Evolutionary conservation across 768 basidiomycete species (phyloP).

Genomic region (Suillus brevipes): DNA sequence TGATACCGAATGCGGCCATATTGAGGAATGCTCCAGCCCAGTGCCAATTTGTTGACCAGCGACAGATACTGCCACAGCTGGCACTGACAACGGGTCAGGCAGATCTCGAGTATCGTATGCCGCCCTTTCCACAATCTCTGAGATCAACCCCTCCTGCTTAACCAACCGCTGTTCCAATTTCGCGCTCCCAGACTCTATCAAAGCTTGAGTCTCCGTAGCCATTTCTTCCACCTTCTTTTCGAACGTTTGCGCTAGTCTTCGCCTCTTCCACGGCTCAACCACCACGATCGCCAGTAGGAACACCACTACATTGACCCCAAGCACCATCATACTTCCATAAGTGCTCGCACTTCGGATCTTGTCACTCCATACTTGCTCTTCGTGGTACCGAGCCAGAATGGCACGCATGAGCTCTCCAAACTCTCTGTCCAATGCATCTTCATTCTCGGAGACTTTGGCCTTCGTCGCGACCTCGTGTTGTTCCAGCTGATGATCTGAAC

Average conservation of each 20-base stretch:
- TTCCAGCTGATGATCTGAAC: slow-evolving; percentile 85
- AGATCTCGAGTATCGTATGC: slow-evolving; percentile 18
- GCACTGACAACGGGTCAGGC: neutral
- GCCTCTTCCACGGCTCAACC: slow-evolving; percentile 97
- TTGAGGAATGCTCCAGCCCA: neutral
- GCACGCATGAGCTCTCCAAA: slow-evolving; percentile 86
- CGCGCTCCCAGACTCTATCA: slow-evolving; percentile 49
- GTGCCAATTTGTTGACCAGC: neutral
- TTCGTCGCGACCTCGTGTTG: slow-evolving; percentile 77
- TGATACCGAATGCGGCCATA: slow-evolving; percentile 13
- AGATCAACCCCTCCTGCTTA: slow-evolving; percentile 43
- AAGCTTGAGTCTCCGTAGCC: slow-evolving; percentile 37
- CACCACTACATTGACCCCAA: slow-evolving; percentile 86
- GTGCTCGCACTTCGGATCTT: slow-evolving; percentile 96
- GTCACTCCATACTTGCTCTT: slow-evolving; percentile 99
- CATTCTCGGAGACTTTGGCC: slow-evolving; percentile 60
- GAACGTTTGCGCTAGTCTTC: slow-evolving; percentile 82
- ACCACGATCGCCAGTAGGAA: slow-evolving; percentile 87
- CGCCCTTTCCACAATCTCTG: slow-evolving; percentile 26
- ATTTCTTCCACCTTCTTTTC: slow-evolving; percentile 78
- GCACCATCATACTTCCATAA: slow-evolving; percentile 83
- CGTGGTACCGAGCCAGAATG: slow-evolving; percentile 92
- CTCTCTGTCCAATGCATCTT: slow-evolving; percentile 80
- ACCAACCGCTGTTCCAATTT: slow-evolving; percentile 50
- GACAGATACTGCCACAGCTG: slow-evolving; percentile 9